Conservation (phyloP, 805 yeast genomes). For the Kluyveromyces aestuarii region DNA sequence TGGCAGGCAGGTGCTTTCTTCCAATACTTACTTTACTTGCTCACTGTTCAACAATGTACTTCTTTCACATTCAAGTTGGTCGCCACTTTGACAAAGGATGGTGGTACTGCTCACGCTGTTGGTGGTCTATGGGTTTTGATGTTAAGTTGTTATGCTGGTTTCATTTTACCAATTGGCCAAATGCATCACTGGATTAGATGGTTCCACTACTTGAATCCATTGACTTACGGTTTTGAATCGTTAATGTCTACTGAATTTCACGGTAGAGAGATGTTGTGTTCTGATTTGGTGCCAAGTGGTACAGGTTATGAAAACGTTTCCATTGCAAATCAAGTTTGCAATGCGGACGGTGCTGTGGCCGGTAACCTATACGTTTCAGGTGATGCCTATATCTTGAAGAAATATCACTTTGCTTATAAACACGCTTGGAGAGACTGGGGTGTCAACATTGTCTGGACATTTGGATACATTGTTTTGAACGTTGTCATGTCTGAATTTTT, state of each 20-base stretch:
- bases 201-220: slow-evolving; percentile 42
- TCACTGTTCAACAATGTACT: slow-evolving; percentile 43
- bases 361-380: slow-evolving; percentile 42
- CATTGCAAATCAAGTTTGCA: slow-evolving; percentile 38
- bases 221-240: slow-evolving; percentile 42
- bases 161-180: slow-evolving; percentile 35
- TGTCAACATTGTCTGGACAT: slow-evolving; percentile 41
- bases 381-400: slow-evolving; percentile 34
- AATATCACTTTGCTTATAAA: slow-evolving; percentile 33
- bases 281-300: slow-evolving; percentile 44
- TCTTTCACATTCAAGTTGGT: slow-evolving; percentile 44
- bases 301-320: slow-evolving; percentile 40
- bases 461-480: slow-evolving; percentile 27
- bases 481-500: slow-evolving; percentile 31
- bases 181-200: slow-evolving; percentile 60
- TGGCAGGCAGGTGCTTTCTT: slow-evolving; percentile 48
- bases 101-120: slow-evolving; percentile 47
- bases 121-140: slow-evolving; percentile 47
- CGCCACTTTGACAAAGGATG: slow-evolving; percentile 43
- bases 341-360: slow-evolving; percentile 41
- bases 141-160: slow-evolving; percentile 50
- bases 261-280: slow-evolving; percentile 44
- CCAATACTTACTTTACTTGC: slow-evolving; percentile 37
- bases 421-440: slow-evolving; percentile 62
- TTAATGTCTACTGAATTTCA: slow-evolving; percentile 51